A percentile compares a stretch with the other conserved stretches of the same genome.
Conservation (phyloP, 306 rosid species). For the Canavalia gladiata region DNA sequence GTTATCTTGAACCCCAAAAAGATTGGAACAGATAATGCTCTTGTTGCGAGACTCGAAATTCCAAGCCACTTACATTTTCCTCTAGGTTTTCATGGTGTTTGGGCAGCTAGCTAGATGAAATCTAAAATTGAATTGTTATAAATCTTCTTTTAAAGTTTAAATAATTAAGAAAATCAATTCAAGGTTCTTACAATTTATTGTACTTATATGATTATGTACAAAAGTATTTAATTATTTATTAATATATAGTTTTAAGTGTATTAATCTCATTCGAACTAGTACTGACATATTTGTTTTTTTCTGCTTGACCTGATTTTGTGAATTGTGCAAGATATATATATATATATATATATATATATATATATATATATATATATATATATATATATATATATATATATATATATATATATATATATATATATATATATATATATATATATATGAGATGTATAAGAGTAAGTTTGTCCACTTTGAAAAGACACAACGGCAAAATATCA, state of each 20-base stretch:
- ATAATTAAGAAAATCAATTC: background rate
- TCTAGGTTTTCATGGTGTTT: conserved; percentile 87
- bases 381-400: no score
- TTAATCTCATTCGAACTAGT: background rate
- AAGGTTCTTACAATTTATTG: conserved; percentile 21
- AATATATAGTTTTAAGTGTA: background rate
- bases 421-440: no score
- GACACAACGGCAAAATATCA: no score
- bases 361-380: no score
- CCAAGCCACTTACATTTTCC: conserved; percentile 86
- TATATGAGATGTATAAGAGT: no score
- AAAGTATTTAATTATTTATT: background rate
- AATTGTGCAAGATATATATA: no score
- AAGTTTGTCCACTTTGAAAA: no score
- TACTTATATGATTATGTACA: background rate
- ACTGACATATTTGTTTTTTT: no score
- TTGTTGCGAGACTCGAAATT: conserved; percentile 80
- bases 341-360: no score
- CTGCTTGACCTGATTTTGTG: no score
- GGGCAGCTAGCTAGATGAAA: conserved; percentile 62
- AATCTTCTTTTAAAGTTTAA: background rate
- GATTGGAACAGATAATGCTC: conserved; percentile 75
- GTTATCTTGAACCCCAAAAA: conserved; percentile 66
- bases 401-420: no score
- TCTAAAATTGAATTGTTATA: conserved; percentile 9